phyloP scores from a whole-genome alignment of 2,329 filamentous ascomycete genomes.

The Shiraia bambusicola region DNA sequence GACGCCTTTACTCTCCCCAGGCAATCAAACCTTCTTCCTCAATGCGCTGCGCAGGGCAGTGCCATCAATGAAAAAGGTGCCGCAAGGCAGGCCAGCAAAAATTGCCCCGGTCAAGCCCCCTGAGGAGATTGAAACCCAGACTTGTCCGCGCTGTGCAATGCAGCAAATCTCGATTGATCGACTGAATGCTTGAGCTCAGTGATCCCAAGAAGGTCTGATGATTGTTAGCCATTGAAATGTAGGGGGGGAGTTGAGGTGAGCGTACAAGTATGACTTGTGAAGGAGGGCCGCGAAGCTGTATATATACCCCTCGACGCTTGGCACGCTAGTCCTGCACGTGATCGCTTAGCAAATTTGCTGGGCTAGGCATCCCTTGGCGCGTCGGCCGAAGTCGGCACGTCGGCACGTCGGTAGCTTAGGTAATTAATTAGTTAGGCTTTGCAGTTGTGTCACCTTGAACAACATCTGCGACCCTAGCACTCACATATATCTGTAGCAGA shows the following conservation, averaged over 20 bases:
- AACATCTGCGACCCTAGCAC: no score
- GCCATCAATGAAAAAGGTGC: slow-evolving; percentile 42
- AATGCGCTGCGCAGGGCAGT: slow-evolving; percentile 34
- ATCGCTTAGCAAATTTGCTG: neutral
- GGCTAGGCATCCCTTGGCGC: neutral
- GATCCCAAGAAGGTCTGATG: slow-evolving; percentile 35
- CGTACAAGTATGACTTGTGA: neutral
- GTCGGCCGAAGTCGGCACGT: no score
- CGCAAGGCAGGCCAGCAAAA: slow-evolving; percentile 23
- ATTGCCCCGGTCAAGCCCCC: slow-evolving; percentile 36
- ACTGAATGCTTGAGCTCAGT: slow-evolving; percentile 33
- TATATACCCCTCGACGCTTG: slow-evolving; percentile 1
- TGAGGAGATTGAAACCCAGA: slow-evolving; percentile 35
- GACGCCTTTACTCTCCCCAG: no score
- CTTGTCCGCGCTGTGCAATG: slow-evolving; percentile 43
- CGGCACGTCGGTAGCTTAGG: no score
- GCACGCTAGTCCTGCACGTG: slow-evolving; percentile 1
- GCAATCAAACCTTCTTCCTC: slow-evolving; percentile 46
- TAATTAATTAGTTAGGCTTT: no score
- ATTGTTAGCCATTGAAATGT: neutral
- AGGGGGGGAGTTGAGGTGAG: no score
- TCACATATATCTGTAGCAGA: neutral
- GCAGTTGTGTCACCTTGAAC: no score
- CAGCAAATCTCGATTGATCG: slow-evolving; percentile 32
- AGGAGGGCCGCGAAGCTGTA: neutral